These are phyloP conservation scores for Scedosporium dehoogii DNA, from an alignment of 2,329 filamentous ascomycete species.

Conservation along the genomic window DNA sequence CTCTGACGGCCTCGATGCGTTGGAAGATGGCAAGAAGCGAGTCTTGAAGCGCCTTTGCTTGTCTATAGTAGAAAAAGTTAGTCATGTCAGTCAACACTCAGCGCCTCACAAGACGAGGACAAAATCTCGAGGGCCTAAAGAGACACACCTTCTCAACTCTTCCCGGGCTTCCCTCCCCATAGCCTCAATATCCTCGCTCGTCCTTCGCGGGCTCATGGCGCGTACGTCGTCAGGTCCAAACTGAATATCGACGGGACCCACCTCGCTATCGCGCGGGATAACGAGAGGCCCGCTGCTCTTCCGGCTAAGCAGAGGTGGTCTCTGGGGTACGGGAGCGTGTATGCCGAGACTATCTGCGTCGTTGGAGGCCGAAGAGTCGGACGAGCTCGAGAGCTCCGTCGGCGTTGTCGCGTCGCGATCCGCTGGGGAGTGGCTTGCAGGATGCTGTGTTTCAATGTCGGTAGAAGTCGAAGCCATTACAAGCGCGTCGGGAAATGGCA, in stretches of 20 bases:
- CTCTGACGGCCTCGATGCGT: conserved; percentile 86
- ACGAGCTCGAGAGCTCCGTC: background rate
- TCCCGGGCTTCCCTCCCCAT: conserved; percentile 73
- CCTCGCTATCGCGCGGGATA: conserved; percentile 66
- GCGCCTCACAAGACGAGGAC: too few species aligned
- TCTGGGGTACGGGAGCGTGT: conserved; percentile 41
- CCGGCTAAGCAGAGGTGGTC: conserved; percentile 60
- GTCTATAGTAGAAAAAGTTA: conserved; percentile 39
- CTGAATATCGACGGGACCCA: conserved; percentile 62
- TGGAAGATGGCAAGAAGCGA: conserved; percentile 84
- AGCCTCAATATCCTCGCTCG: conserved; percentile 81
- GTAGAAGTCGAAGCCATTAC: background rate
- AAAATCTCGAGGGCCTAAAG: too few species aligned
- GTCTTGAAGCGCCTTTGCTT: conserved; percentile 80
- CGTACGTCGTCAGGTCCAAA: conserved; percentile 49
- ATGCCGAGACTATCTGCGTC: conserved; percentile 29
- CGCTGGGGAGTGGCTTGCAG: background rate
- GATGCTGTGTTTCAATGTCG: background rate
- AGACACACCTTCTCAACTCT: conserved; percentile 45
- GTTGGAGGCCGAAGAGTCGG: conserved; percentile 18
- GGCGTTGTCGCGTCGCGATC: background rate
- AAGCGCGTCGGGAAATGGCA: background rate
- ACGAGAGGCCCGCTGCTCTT: conserved; percentile 78
- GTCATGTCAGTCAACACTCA: too few species aligned
- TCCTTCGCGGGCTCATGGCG: conserved; percentile 73